These are phyloP conservation scores for Termitomyces sp. DNA, from an alignment of 768 basidiomycete species.

Conservation along the genomic window DNA sequence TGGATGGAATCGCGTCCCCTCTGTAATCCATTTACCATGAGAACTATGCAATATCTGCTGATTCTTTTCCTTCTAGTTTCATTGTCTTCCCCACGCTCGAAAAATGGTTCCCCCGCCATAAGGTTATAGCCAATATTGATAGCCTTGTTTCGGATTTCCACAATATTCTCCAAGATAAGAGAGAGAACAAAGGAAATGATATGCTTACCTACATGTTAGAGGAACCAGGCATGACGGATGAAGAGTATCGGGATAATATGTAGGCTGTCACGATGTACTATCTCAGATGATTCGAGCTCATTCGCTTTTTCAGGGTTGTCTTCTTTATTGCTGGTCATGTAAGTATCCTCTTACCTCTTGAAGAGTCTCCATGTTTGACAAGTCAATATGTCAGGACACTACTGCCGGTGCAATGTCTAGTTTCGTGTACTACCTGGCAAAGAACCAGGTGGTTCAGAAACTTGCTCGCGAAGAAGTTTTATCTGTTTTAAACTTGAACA, in stretches of 20 bases:
- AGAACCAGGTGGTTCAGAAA: slow-evolving; percentile 31
- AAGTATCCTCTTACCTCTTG: background rate
- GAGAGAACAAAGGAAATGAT: slow-evolving; percentile 26
- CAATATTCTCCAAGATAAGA: slow-evolving; percentile 22
- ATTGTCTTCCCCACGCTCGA: slow-evolving; percentile 22
- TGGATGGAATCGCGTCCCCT: slow-evolving; percentile 29
- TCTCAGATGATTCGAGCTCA: background rate
- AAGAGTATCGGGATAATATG: slow-evolving; percentile 21
- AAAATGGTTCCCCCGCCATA: slow-evolving; percentile 22
- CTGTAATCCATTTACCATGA: slow-evolving; percentile 19
- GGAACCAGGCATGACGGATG: slow-evolving; percentile 24
- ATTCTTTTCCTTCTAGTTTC: background rate
- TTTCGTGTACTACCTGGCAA: slow-evolving; percentile 31
- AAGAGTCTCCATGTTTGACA: background rate
- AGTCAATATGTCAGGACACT: slow-evolving; percentile 25
- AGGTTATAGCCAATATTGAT: slow-evolving; percentile 24
- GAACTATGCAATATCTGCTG: background rate
- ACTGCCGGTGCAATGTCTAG: slow-evolving; percentile 33
- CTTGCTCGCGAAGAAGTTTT: slow-evolving; percentile 33
- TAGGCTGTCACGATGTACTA: background rate
- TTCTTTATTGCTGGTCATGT: slow-evolving; percentile 32
- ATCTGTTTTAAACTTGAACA: slow-evolving; percentile 19
- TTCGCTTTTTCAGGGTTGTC: slow-evolving; percentile 33
- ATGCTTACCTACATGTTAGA: slow-evolving; percentile 31
- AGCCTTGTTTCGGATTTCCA: slow-evolving; percentile 22